These are phyloP conservation scores for Fusarium liriodendri DNA, from an alignment of 2,329 filamentous ascomycete species.

Conservation along the genomic window DNA sequence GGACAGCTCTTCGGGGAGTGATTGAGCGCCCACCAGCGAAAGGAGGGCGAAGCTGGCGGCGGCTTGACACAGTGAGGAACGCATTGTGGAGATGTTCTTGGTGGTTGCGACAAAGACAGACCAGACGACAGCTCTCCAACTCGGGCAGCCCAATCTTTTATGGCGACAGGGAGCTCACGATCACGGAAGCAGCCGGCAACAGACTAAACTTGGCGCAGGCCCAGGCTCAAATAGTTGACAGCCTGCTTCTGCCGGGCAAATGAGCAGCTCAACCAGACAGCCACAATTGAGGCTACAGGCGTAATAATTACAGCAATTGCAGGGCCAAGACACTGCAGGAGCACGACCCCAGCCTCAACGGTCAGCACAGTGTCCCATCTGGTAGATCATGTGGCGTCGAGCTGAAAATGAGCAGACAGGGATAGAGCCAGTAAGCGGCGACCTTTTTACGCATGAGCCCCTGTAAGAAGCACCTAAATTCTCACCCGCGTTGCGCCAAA, in stretches of 20 bases:
- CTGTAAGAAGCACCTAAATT: conserved; percentile 12
- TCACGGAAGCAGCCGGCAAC: neutral
- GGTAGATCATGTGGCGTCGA: conserved; percentile 1
- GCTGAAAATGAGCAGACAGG: conserved; percentile 16
- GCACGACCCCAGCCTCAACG: neutral
- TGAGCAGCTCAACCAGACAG: neutral
- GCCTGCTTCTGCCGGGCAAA: conserved; percentile 9
- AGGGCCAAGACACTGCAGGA: neutral
- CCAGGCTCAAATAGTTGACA: neutral
- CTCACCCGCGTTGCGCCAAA: conserved; percentile 4
- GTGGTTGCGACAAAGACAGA: too few relatives aligned
- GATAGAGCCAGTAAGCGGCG: neutral
- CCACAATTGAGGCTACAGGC: neutral
- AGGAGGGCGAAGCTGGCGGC: conserved; percentile 1
- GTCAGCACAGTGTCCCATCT: neutral
- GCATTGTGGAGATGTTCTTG: conserved; percentile 9
- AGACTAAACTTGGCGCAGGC: neutral
- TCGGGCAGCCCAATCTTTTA: neutral
- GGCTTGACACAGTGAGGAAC: neutral
- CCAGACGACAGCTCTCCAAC: neutral
- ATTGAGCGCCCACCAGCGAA: conserved; percentile 9
- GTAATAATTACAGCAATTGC: neutral
- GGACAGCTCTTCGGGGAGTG: conserved; percentile 14
- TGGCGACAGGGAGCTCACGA: neutral
- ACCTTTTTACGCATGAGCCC: neutral